Conservation (phyloP, 495 filamentous ascomycete species). For the Hypoxylon crocopeplum region DNA sequence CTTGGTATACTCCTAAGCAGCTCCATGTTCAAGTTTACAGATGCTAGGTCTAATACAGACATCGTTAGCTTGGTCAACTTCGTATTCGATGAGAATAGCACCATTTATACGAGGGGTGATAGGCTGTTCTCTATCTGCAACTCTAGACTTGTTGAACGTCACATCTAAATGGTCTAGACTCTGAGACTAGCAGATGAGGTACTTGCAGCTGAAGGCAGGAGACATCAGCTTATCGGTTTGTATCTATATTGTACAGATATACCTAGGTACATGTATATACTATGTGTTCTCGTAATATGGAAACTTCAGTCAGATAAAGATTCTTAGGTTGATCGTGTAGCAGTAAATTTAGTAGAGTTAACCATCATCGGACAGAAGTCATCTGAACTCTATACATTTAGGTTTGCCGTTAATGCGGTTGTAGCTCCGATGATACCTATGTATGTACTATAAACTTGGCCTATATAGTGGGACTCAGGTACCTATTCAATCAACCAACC, state of each 20-base stretch:
- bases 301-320: too few species aligned
- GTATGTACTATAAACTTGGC: constrained; percentile 6
- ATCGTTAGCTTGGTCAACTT: neutral
- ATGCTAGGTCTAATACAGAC: neutral
- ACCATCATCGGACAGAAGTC: too few species aligned
- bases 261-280: too few species aligned
- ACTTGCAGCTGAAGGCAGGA: too few species aligned
- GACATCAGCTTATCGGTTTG: too few species aligned
- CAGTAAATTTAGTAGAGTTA: too few species aligned
- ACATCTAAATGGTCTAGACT: constrained; percentile 28
- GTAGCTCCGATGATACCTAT: neutral
- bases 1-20: too few species aligned
- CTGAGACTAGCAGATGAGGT: neutral
- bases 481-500: constrained; percentile 15
- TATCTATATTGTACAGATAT: too few species aligned
- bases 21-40: neutral
- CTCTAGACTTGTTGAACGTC: constrained; percentile 7
- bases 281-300: too few species aligned
- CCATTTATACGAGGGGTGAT: constrained; percentile 5
- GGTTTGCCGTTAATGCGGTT: neutral
- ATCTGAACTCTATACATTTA: too few species aligned
- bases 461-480: constrained; percentile 12
- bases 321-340: too few species aligned
- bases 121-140: constrained; percentile 6
- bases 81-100: constrained; percentile 7